Percentiles rank a stretch among this genome's conserved stretches.
These are phyloP conservation scores for Suillus clintonianus DNA, from an alignment of 768 basidiomycete species.

Conservation along the genomic window DNA sequence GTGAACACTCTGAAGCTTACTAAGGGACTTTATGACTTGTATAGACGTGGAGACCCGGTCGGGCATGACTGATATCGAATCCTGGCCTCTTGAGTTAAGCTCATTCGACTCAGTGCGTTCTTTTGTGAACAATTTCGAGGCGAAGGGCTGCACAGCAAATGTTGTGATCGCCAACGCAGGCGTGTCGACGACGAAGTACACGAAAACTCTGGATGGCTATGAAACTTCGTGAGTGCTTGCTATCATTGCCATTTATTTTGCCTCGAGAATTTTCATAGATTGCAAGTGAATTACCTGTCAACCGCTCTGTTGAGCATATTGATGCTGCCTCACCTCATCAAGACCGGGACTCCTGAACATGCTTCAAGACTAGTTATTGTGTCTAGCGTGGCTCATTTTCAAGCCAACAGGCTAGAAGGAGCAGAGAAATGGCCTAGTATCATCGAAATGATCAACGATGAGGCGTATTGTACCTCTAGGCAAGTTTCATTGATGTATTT, in stretches of 20 bases:
- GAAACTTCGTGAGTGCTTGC: conserved; percentile 32
- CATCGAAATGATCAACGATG: conserved; percentile 27
- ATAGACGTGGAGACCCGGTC: conserved; percentile 21
- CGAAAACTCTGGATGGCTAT: conserved; percentile 37
- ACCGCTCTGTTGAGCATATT: conserved; percentile 36
- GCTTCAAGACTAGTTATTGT: conserved; percentile 32
- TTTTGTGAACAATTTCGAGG: conserved; percentile 31
- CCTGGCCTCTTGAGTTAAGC: conserved; percentile 36
- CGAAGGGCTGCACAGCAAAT: conserved; percentile 28
- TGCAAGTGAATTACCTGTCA: conserved; percentile 39
- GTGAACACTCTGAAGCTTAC: background rate
- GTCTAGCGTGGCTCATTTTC: conserved; percentile 30
- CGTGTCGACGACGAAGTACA: conserved; percentile 16
- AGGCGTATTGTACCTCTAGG: conserved; percentile 28
- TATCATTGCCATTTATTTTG: background rate
- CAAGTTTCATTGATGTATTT: conserved; percentile 10
- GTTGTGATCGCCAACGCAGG: conserved; percentile 36
- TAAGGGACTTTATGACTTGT: background rate
- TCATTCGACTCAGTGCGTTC: conserved; percentile 34
- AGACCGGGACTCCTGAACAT: conserved; percentile 22
- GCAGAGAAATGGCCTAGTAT: conserved; percentile 23
- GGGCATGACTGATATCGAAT: conserved; percentile 14
- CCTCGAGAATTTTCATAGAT: conserved; percentile 16
- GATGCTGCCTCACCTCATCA: conserved; percentile 36
- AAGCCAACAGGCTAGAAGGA: conserved; percentile 12